These are phyloP conservation scores for Elongisporangium anandrum DNA, from an alignment of 352 stramenopile genomes.

Conservation along the genomic window DNA sequence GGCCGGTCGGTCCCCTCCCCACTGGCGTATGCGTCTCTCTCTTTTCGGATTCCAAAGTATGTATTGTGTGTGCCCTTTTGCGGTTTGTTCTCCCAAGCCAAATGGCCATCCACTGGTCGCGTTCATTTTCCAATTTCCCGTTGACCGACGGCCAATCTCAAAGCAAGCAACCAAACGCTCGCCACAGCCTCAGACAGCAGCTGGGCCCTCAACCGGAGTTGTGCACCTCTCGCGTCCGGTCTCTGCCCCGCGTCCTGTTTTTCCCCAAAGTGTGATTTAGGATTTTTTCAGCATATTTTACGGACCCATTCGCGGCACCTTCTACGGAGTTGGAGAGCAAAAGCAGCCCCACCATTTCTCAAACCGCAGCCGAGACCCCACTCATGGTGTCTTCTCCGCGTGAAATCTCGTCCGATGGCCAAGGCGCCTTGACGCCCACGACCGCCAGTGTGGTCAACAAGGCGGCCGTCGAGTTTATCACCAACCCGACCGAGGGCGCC, in stretches of 20 bases:
- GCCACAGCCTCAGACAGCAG: background rate
- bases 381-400: constrained; percentile 25
- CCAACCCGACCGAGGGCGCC: constrained; percentile 22
- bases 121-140: background rate
- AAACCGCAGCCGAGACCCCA: background rate
- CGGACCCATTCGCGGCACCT: background rate
- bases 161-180: background rate
- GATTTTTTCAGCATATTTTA: background rate
- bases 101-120: background rate
- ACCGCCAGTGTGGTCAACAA: constrained; percentile 58
- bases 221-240: background rate
- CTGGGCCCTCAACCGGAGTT: background rate
- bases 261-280: background rate
- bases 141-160: background rate
- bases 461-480: constrained; percentile 18
- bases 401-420: constrained; percentile 67
- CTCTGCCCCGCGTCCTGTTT: background rate
- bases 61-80: background rate
- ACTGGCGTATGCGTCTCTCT: background rate
- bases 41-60: background rate
- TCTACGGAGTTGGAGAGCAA: constrained; percentile 6
- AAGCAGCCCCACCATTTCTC: background rate
- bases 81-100: background rate
- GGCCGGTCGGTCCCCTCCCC: background rate
- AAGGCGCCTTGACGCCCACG: constrained; percentile 60